phyloP scores from a whole-genome alignment of 1,284 basidiomycete species.

The Irpex lacteus region DNA sequence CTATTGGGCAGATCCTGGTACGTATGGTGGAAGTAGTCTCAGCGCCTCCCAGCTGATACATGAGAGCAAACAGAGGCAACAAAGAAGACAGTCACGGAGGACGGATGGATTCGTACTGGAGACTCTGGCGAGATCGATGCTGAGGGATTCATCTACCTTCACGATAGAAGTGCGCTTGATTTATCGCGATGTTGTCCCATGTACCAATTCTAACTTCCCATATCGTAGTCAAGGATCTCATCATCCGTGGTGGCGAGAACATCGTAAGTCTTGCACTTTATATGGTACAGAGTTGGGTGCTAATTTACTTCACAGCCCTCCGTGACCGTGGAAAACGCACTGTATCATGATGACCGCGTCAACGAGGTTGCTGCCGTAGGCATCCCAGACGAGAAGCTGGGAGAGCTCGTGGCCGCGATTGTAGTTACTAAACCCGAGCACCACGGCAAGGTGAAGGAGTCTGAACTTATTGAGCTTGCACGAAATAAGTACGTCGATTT shows the following conservation, averaged over 20 bases:
- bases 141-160: constrained; percentile 66
- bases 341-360: constrained; percentile 57
- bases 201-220: constrained; percentile 14
- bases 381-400: constrained; percentile 17
- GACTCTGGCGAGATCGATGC: constrained; percentile 58
- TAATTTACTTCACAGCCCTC: constrained; percentile 40
- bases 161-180: constrained; percentile 47
- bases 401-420: constrained; percentile 24
- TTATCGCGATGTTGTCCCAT: not conserved
- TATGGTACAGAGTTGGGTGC: not conserved
- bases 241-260: constrained; percentile 70
- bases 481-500: constrained; percentile 34
- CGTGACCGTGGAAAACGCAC: constrained; percentile 63
- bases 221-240: constrained; percentile 50
- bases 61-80: constrained; percentile 38
- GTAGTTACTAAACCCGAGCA: constrained; percentile 44
- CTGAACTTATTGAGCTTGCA: constrained; percentile 41
- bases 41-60: not conserved
- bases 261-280: constrained; percentile 38
- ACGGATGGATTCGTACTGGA: constrained; percentile 61
- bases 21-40: constrained; percentile 10
- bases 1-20: constrained; percentile 56
- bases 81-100: constrained; percentile 46
- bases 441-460: constrained; percentile 40
- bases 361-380: constrained; percentile 59